Evolutionary conservation across 2,329 filamentous ascomycete species (phyloP), one percentile per base, ranked within the genome.

Genomic region (Davidsoniella australis): DNA sequence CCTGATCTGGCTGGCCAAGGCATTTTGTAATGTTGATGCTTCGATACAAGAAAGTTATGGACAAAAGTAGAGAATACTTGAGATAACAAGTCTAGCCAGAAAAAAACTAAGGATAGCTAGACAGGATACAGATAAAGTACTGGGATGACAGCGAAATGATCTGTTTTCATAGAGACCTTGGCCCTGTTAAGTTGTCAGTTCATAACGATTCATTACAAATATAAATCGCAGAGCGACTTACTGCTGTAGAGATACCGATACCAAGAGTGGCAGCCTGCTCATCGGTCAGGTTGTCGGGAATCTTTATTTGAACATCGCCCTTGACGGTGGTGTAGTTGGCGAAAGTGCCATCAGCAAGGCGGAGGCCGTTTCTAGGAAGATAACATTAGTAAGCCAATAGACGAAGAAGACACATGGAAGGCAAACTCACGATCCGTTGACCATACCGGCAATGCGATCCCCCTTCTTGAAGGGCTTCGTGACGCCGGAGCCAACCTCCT

Each of bases 221-320:
- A 9, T 9, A 20, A 16, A 5, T 12, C 14, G 14, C 7, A 3
- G 5, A 9, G 36, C 5, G 23, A 55, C 56, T 41, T 57, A 58
- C 58, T 16, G 69, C 65, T 1, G 69, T 72, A 17, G 59, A 60
- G n/a, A 69, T 55, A 7, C 63, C 65, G 3, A 70, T 60, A 4
- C 66, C 67, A 0, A 70, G 54, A 2, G 65, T 68, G 1, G 70
- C 64, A 0, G 69, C 72, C 52, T 74, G 63, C 52, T 69, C 67
- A 51, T 68, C 63, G 50, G 57, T 65, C 20, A 72, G 44, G 51
- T 61, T 62, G 36, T 67, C 63, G 3, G 71, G 70, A 9, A 67
- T 65, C 55, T 64, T 65, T 53, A 69, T 62, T 50, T 65, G 63
- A 2, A 69, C 5, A 47, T 66, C 63, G 0, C 61, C 65, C 54